These are phyloP conservation scores for Sicyos baderoa DNA, from an alignment of 306 rosid species.

Conservation along the genomic window DNA sequence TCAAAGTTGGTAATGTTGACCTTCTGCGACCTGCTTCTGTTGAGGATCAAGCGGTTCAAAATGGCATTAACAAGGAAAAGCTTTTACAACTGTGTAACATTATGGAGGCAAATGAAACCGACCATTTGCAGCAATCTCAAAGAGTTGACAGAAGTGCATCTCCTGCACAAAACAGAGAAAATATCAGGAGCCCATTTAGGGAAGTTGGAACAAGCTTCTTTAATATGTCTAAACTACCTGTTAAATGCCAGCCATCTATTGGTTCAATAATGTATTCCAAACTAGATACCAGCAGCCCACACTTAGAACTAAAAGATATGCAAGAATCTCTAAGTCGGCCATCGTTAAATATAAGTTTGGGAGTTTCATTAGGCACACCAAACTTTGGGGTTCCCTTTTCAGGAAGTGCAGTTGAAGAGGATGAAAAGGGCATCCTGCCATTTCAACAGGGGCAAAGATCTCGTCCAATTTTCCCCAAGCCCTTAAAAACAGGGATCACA, in stretches of 20 bases:
- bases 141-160: conserved; percentile 35
- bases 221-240: conserved; percentile 37
- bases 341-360: conserved; percentile 67
- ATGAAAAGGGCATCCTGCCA: conserved; percentile 47
- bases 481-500: conserved; percentile 35
- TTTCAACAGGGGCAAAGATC: conserved; percentile 57
- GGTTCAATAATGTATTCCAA: conserved; percentile 43
- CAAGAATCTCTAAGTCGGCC: conserved; percentile 43
- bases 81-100: conserved; percentile 73
- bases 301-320: conserved; percentile 44
- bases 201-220: conserved; percentile 47
- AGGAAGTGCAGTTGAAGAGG: conserved; percentile 45
- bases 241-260: conserved; percentile 35
- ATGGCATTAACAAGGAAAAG: conserved; percentile 60
- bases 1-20: conserved; percentile 32
- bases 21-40: conserved; percentile 38
- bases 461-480: conserved; percentile 69
- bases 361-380: conserved; percentile 41
- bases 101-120: conserved; percentile 67
- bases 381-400: conserved; percentile 42
- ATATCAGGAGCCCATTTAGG: conserved; percentile 28
- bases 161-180: conserved; percentile 37
- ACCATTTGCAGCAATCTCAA: conserved; percentile 37
- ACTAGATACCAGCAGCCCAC: conserved; percentile 42
- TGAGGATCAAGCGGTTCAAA: conserved; percentile 33